phyloP scores from a whole-genome alignment of 2,329 filamentous ascomycete genomes.

The Seiridium cupressi region DNA sequence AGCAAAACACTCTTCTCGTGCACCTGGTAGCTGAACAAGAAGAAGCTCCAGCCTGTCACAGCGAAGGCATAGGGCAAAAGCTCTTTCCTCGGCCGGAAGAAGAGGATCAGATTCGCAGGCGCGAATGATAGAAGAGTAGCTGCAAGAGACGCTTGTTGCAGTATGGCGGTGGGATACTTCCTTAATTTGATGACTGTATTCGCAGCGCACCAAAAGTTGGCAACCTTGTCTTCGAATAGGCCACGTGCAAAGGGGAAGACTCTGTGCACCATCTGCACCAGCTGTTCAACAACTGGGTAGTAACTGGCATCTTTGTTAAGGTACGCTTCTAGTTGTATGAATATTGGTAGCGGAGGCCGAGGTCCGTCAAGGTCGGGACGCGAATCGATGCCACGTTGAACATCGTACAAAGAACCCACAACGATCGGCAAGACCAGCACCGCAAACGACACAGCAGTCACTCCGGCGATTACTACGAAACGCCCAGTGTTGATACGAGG shows the following conservation, averaged over 20 bases:
- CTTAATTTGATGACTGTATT: constrained; percentile 89
- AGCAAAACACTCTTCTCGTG: constrained; percentile 97
- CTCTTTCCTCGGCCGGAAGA: constrained; percentile 73
- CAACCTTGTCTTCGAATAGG: constrained; percentile 97
- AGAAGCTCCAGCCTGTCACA: constrained; percentile 91
- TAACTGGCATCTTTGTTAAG: constrained; percentile 66
- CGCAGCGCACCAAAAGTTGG: constrained; percentile 94
- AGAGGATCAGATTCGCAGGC: constrained; percentile 76
- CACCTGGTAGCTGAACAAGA: constrained; percentile 95
- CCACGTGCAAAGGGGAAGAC: constrained; percentile 95
- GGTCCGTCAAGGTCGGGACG: constrained; percentile 55
- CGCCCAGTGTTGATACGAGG: constrained; percentile 67
- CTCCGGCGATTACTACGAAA: constrained; percentile 71
- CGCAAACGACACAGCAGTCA: constrained; percentile 71
- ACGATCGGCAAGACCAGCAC: constrained; percentile 75
- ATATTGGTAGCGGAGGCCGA: constrained; percentile 62
- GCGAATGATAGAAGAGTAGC: constrained; percentile 75
- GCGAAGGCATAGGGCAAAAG: constrained; percentile 79
- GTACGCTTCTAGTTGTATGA: constrained; percentile 54
- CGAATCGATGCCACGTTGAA: constrained; percentile 59
- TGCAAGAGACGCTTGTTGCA: constrained; percentile 74
- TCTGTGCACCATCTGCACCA: constrained; percentile 83
- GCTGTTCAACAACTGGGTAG: constrained; percentile 74
- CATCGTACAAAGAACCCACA: constrained; percentile 68
- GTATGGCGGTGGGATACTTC: constrained; percentile 64